These are phyloP conservation scores for Mesembryanthemum crystallinum DNA, from an alignment of 148 eudicot species.

Conservation along the genomic window DNA sequence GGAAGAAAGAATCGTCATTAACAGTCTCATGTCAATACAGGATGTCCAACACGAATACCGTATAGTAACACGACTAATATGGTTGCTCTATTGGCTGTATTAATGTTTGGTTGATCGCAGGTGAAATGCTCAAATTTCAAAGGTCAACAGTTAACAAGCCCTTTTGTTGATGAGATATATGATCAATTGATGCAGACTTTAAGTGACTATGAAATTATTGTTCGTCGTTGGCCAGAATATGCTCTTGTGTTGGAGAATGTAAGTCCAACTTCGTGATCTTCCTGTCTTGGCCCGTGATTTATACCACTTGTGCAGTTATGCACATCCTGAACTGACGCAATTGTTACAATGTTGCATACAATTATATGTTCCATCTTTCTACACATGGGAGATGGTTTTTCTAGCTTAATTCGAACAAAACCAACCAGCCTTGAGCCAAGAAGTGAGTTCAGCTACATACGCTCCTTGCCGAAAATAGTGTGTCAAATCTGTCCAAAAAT, in stretches of 20 bases:
- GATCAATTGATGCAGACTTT: conserved; percentile 36
- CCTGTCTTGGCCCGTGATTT: not conserved
- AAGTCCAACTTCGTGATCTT: conserved; percentile 6
- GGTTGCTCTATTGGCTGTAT: conserved; percentile 5
- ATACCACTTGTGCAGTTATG: not conserved
- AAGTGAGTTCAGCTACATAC: too few species aligned
- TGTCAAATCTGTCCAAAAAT: too few species aligned
- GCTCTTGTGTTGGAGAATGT: conserved; percentile 38
- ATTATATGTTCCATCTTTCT: not conserved
- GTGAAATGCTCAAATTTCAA: conserved; percentile 27
- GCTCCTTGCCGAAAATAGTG: too few species aligned
- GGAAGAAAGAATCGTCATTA: not conserved
- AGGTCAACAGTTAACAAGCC: conserved; percentile 31
- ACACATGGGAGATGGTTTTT: too few species aligned
- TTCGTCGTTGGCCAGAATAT: conserved; percentile 41
- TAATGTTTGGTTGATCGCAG: conserved; percentile 19
- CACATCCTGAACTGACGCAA: too few species aligned
- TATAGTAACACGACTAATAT: not conserved
- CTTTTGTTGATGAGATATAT: conserved; percentile 35
- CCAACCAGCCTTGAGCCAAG: too few species aligned
- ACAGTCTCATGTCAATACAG: too few species aligned
- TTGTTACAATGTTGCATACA: not conserved
- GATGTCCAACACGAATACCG: too few species aligned
- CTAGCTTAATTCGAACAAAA: too few species aligned
- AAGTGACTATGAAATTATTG: conserved; percentile 34